Base-by-base conservation (phyloP, 78 protist genomes). In the Chrysochromulina parva region DNA sequence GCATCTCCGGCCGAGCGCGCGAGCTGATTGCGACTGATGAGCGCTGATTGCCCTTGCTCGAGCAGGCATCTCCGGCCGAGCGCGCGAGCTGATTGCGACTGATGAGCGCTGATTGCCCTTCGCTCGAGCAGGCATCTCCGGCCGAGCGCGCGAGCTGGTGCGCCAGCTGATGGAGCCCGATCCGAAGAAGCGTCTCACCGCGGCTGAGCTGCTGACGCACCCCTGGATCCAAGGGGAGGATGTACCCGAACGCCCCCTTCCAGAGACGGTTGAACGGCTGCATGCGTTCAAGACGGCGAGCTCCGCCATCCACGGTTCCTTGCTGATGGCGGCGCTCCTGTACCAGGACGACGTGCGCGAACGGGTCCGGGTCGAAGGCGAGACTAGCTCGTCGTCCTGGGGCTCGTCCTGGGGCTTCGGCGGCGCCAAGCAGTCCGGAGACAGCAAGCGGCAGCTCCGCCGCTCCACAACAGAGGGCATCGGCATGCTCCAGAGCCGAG, bases 111-210 rank as follows among this genome's bases (percentile, higher is more conserved):
- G n/a, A n/a, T n/a, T n/a, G n/a, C n/a, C n/a, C n/a, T n/a, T n/a
- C n/a, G n/a, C n/a, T n/a, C n/a, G n/a, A n/a, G n/a, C n/a, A n/a
- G n/a, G n/a, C n/a, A n/a, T n/a, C n/a, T n/a, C 38, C 7, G 17
- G 10, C 5, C 24, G 62, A 6, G 95, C 95, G 24, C 80, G 71
- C 48, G 95, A 90, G 26, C 89, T 93, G 5, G 88, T 93, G 53
- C 11, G 53, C 17, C 53, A 60, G 26, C 81, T 94, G 89, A 88
- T 94, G 14, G 38, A 38, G 26, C 81, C 66, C n/a, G 93, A 92
- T 58, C 96, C 97, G 10, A 17, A 4, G 5, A 24, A 87, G 66
- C 89, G 97, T 10, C 88, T 92, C 52, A 85, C 94, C n/a, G 96
- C 96, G 22, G 76, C 69, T 6, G 88, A 92, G 66, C 90, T 92